These are phyloP conservation scores for Aspergillus versicolor DNA, from an alignment of 2,329 filamentous ascomycete species.

Conservation along the genomic window DNA sequence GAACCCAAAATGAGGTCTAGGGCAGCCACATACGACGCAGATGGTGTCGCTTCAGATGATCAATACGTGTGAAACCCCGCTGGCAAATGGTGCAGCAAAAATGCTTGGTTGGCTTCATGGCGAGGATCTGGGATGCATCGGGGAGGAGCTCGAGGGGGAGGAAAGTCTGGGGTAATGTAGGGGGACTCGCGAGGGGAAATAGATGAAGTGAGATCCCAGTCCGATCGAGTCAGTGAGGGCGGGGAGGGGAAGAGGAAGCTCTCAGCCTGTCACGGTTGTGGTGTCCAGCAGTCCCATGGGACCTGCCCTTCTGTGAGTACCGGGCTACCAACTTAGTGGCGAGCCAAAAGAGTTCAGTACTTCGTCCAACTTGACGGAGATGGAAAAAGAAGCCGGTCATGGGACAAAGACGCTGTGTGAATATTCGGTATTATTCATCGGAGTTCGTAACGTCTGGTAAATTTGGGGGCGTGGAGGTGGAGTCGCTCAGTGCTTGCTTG, in stretches of 20 bases:
- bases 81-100: constrained; percentile 46
- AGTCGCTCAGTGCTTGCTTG: not conserved
- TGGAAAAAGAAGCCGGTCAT: not conserved
- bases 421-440: not conserved
- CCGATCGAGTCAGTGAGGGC: not conserved
- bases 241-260: not conserved
- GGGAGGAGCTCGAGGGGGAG: constrained; percentile 14
- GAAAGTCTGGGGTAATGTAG: constrained; percentile 23
- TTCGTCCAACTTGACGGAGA: not conserved
- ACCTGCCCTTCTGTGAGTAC: not conserved
- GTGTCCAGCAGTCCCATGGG: constrained; percentile 1
- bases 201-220: not conserved
- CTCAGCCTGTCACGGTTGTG: not conserved
- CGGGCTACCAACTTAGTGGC: not conserved
- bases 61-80: constrained; percentile 48
- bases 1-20: not conserved
- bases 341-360: not conserved
- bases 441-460: not conserved
- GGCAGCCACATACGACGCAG: constrained; percentile 41
- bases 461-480: not conserved
- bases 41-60: constrained; percentile 50
- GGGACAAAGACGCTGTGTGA: not conserved
- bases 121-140: constrained; percentile 17
- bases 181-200: constrained; percentile 6
- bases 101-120: constrained; percentile 42